These are phyloP conservation scores for Ustilago sp. DNA, from an alignment of 1,284 basidiomycete species.

Conservation along the genomic window DNA sequence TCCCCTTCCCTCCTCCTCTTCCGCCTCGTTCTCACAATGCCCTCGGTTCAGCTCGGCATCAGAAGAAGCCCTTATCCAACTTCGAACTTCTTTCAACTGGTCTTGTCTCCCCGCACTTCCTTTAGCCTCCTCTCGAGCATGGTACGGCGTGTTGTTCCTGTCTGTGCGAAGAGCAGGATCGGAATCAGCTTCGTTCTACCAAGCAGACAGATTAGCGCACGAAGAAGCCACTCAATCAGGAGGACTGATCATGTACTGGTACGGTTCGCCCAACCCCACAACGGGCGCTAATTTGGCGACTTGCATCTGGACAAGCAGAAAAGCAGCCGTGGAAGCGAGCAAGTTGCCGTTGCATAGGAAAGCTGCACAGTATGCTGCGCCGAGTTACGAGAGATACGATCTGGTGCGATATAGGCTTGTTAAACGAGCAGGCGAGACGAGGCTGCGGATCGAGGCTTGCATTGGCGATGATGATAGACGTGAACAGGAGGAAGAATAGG, in stretches of 20 bases:
- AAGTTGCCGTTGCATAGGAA: slow-evolving; percentile 47
- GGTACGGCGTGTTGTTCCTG: slow-evolving; percentile 66
- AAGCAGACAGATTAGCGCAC: slow-evolving; percentile 58
- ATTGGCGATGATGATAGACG: slow-evolving; percentile 22
- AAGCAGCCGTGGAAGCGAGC: slow-evolving; percentile 41
- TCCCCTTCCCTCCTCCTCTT: slow-evolving; percentile 18
- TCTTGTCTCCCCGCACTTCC: slow-evolving; percentile 33
- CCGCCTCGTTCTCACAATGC: slow-evolving; percentile 22
- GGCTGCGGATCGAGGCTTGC: slow-evolving; percentile 53
- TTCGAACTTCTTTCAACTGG: slow-evolving; percentile 59
- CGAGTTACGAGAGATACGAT: slow-evolving; percentile 56
- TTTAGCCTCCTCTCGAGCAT: slow-evolving; percentile 15
- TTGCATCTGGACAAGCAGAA: slow-evolving; percentile 62
- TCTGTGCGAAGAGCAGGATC: slow-evolving; percentile 44
- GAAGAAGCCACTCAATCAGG: slow-evolving; percentile 61
- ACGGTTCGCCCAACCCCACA: slow-evolving; percentile 48
- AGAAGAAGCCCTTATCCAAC: slow-evolving; percentile 14
- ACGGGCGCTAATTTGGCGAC: slow-evolving; percentile 63
- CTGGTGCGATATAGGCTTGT: slow-evolving; percentile 51
- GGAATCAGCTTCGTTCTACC: slow-evolving; percentile 50
- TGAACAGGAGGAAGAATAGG: slow-evolving; percentile 1
- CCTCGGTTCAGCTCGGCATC: slow-evolving; percentile 43
- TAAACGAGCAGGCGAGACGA: slow-evolving; percentile 34
- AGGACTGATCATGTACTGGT: slow-evolving; percentile 65
- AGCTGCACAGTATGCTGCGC: slow-evolving; percentile 43